Evolutionary conservation across 179 eudicot genomes (phyloP).

Genomic region (Gypsophila paniculata): DNA sequence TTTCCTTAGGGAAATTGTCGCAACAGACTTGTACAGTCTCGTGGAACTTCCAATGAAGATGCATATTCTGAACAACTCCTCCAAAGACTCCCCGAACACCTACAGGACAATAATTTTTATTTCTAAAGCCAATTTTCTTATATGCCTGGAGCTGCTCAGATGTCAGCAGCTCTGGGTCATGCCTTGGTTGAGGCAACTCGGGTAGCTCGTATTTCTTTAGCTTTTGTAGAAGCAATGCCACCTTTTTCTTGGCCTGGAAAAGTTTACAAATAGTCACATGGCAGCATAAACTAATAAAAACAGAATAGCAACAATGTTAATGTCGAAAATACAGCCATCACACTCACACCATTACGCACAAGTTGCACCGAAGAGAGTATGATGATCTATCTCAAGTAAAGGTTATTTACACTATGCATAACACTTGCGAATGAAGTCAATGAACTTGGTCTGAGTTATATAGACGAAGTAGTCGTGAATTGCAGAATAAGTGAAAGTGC

Average conservation of each 20-base stretch:
- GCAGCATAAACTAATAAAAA: background rate
- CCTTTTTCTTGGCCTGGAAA: constrained; percentile 90
- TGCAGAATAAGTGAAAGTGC: background rate
- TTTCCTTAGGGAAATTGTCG: constrained; percentile 96
- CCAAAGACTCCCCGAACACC: constrained; percentile 99
- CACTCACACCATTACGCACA: background rate
- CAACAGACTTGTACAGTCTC: constrained; percentile 99
- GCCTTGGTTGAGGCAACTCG: constrained; percentile 82
- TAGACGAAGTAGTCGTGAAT: too few species aligned
- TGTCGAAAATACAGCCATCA: background rate
- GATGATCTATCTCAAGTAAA: constrained; percentile 5
- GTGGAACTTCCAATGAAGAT: constrained; percentile 98
- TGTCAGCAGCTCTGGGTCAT: constrained; percentile 96
- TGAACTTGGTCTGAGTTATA: too few species aligned
- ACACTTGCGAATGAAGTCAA: background rate
- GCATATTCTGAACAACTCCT: constrained; percentile 99
- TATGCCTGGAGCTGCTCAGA: constrained; percentile 89
- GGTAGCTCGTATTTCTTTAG: constrained; percentile 96
- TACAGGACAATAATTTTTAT: constrained; percentile 83
- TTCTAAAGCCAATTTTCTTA: constrained; percentile 89
- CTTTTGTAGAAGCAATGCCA: constrained; percentile 92
- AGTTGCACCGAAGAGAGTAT: background rate
- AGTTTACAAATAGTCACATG: constrained; percentile 11
- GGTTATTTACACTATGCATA: background rate
- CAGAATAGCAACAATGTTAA: background rate